These are phyloP conservation scores for Citropsis articulata DNA, from an alignment of 345 rosid species.

Conservation along the genomic window DNA sequence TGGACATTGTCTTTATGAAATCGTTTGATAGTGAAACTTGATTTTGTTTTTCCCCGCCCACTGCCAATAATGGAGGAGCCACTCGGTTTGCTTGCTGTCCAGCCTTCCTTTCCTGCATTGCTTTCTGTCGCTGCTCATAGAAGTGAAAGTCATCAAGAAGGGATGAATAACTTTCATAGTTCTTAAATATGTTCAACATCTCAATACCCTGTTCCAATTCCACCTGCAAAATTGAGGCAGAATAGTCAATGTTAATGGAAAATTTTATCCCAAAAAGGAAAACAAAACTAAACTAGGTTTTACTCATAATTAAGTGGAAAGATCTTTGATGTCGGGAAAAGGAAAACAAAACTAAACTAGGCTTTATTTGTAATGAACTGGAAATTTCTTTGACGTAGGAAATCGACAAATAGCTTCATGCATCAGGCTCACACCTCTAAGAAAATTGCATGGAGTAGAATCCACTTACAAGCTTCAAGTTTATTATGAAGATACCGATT, in stretches of 20 bases:
- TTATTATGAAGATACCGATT: not conserved
- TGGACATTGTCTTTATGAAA: conserved; percentile 45
- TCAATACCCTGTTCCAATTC: conserved; percentile 64
- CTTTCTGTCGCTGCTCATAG: conserved; percentile 76
- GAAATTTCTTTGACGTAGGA: not conserved
- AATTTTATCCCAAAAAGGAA: not conserved
- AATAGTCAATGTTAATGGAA: not conserved
- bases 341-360: not conserved
- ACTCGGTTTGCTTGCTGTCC: conserved; percentile 35
- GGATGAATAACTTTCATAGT: conserved; percentile 48
- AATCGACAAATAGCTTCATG: not conserved
- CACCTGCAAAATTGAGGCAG: conserved; percentile 39
- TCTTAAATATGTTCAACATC: conserved; percentile 60
- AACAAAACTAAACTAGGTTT: not conserved
- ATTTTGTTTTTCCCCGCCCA: conserved; percentile 19
- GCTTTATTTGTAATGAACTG: not conserved
- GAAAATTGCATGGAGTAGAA: not conserved
- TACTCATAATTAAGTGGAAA: not conserved
- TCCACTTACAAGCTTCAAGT: not conserved
- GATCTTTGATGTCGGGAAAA: not conserved
- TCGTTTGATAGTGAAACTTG: conserved; percentile 30
- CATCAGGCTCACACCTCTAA: not conserved
- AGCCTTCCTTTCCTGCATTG: conserved; percentile 62
- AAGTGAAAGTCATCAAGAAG: conserved; percentile 76
- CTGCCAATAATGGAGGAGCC: conserved; percentile 19